phyloP scores from a whole-genome alignment of 345 rosid species.

The Eutrema heterophyllum region DNA sequence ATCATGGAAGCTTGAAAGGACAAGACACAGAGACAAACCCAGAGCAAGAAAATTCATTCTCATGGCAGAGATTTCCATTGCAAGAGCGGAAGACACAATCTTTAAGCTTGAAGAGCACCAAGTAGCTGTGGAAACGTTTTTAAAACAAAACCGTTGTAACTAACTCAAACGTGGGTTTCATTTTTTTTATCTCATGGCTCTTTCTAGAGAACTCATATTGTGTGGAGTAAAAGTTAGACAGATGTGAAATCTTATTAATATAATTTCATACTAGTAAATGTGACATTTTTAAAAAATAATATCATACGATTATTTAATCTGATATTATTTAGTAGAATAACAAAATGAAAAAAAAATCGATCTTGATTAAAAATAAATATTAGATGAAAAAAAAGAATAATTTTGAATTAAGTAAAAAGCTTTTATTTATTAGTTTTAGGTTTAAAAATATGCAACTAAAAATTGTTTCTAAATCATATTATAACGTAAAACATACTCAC shows the following conservation, averaged over 20 bases:
- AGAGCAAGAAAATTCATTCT: not conserved
- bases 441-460: too few relatives aligned
- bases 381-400: too few relatives aligned
- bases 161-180: slow-evolving; percentile 27
- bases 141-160: slow-evolving; percentile 27
- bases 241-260: not conserved
- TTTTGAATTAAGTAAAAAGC: not conserved
- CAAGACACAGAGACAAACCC: slow-evolving; percentile 22
- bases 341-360: too few relatives aligned
- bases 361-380: too few relatives aligned
- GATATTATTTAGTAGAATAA: not conserved
- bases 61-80: slow-evolving; percentile 3
- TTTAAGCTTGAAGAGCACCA: slow-evolving; percentile 4
- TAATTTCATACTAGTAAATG: not conserved
- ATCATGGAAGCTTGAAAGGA: slow-evolving; percentile 22
- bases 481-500: not conserved
- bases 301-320: not conserved
- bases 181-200: not conserved
- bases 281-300: not conserved
- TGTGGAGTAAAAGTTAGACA: not conserved
- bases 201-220: not conserved
- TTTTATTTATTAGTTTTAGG: not conserved
- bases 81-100: not conserved
- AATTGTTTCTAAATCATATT: not conserved
- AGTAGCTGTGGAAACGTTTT: slow-evolving; percentile 2